Percentiles rank a stretch among this genome's conserved stretches.
phyloP scores from a whole-genome alignment of 495 filamentous ascomycete genomes.

The Podospora pseudopauciseta region DNA sequence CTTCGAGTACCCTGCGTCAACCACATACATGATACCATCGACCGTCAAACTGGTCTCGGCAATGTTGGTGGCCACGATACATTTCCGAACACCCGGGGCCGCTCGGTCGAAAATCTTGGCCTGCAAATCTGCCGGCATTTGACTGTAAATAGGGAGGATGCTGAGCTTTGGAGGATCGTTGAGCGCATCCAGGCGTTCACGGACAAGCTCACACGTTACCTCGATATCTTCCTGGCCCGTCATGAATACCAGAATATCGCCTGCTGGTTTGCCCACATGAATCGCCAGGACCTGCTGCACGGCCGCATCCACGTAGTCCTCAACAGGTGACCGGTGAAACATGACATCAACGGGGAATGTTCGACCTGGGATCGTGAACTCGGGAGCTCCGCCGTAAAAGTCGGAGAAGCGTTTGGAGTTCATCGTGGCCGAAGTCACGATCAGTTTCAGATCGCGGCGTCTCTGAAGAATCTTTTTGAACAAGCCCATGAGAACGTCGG shows the following conservation, averaged over 20 bases:
- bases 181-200: slow-evolving; percentile 81
- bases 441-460: slow-evolving; percentile 87
- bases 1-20: slow-evolving; percentile 94
- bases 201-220: slow-evolving; percentile 87
- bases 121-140: slow-evolving; percentile 97
- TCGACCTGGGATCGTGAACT: slow-evolving; percentile 93
- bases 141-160: slow-evolving; percentile 97
- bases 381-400: slow-evolving; percentile 96
- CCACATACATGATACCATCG: slow-evolving; percentile 99
- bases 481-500: slow-evolving; percentile 94
- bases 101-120: slow-evolving; percentile 96
- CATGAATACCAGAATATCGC: slow-evolving; percentile 99
- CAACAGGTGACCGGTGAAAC: slow-evolving; percentile 90
- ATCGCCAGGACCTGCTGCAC: slow-evolving; percentile 98
- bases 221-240: slow-evolving; percentile 99
- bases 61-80: slow-evolving; percentile 98
- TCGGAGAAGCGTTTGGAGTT: slow-evolving; percentile 93
- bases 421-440: slow-evolving; percentile 98
- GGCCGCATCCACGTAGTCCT: slow-evolving; percentile 96
- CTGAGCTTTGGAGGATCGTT: slow-evolving; percentile 94
- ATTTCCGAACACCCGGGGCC: slow-evolving; percentile 85
- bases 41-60: slow-evolving; percentile 98
- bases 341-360: slow-evolving; percentile 98
- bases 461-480: slow-evolving; percentile 94
- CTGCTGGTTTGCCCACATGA: slow-evolving; percentile 84